Evolutionary conservation across 768 basidiomycete genomes (phyloP), one percentile per base, ranked within the genome.

Genomic region (Leccinum variicolor): DNA sequence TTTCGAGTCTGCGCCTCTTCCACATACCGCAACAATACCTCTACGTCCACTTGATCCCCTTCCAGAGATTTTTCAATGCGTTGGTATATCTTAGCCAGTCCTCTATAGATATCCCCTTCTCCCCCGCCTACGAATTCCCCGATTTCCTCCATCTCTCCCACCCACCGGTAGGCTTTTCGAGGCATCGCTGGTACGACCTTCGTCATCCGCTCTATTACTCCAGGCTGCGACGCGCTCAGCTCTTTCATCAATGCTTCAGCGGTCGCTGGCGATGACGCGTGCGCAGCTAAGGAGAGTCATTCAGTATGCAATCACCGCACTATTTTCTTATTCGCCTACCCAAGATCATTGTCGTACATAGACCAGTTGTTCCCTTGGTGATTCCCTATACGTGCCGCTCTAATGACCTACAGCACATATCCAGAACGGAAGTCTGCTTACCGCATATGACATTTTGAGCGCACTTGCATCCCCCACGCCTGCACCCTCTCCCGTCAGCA

Each of bases 61-160:
- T 72, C 66, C 47, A 79, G 56, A 2, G 79, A 76, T 41, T 58
- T 61, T 47, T 79, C 77, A 3, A 84, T 66, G 34, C 79, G 69
- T 57, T 74, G 69, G 60, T 80, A 84, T 54, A 79, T 57, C 57
- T 70, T 70, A 23, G 82, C 75, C 45, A 84, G 63, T 8, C 81
- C 84, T 49, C 74, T 66, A 64, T 83, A 80, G 6, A 79, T 77
- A 23, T 77, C 73, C 0, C 75, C 76, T 56, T 78, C 76, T 1
- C 65, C 72, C 7, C 71, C 75, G 9, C 78, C 77, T 10, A 86
- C 80, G 66, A 85, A 86, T 6, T 69, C 73, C 3, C 79, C 77
- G 41, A 87, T 84, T 67, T 87, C 86, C 52, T 81, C 73, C 84
- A 84, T 86, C 73, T 86, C 84, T 48, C 78, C 80, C 14, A 81